Percentiles rank a stretch among this genome's conserved stretches.
phyloP scores from a whole-genome alignment of 345 rosid species.

The Raphanus raphanistrum region DNA sequence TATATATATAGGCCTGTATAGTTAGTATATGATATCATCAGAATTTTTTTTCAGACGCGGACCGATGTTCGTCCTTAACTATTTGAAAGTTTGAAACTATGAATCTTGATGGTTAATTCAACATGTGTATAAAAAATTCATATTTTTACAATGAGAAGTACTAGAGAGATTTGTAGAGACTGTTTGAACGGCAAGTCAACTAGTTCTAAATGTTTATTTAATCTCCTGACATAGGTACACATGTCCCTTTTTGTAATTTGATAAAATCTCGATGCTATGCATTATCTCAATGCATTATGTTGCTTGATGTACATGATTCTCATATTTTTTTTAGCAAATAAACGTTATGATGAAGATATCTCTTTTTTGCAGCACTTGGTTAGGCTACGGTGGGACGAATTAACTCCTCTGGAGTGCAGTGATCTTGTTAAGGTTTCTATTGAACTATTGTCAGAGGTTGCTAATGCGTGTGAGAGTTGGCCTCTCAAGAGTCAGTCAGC shows the following conservation, averaged over 20 bases:
- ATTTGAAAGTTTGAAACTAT: too few species aligned
- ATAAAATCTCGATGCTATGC: neutral
- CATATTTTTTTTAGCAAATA: neutral
- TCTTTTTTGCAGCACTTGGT: conserved; percentile 72
- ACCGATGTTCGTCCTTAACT: too few species aligned
- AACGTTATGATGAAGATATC: conserved; percentile 14
- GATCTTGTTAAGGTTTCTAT: conserved; percentile 75
- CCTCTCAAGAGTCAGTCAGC: conserved; percentile 90
- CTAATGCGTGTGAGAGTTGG: conserved; percentile 79
- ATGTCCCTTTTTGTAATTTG: neutral
- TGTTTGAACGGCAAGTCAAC: conserved; percentile 1
- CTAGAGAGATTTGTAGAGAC: neutral
- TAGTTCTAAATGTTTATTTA: neutral
- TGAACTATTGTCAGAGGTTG: conserved; percentile 72
- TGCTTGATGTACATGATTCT: neutral
- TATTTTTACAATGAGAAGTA: too few species aligned
- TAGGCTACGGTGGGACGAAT: conserved; percentile 88
- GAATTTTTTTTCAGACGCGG: too few species aligned
- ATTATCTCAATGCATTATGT: neutral
- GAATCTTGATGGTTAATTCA: too few species aligned
- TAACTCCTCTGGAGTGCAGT: conserved; percentile 63
- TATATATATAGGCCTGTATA: too few species aligned
- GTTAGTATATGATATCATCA: too few species aligned
- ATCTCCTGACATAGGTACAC: neutral
- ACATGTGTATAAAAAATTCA: too few species aligned